A percentile compares a stretch with the other conserved stretches of the same genome.
These are phyloP conservation scores for Pseudocercospora cruenta DNA, from an alignment of 2,329 filamentous ascomycete species.

Conservation along the genomic window DNA sequence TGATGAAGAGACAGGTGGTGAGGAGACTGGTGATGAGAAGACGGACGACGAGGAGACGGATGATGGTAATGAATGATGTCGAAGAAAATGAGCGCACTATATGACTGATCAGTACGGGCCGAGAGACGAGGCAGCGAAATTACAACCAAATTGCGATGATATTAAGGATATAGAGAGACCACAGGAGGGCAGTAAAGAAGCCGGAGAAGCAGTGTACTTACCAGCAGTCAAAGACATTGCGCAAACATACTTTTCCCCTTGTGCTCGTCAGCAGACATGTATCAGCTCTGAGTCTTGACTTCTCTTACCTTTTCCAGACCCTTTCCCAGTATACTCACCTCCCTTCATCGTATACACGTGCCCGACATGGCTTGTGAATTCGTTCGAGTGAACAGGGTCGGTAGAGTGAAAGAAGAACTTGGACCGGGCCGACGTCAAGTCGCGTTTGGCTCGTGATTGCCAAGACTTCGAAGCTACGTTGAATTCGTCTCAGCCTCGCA, in stretches of 20 bases:
- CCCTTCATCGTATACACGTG: background rate
- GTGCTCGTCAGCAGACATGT: background rate
- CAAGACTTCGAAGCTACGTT: background rate
- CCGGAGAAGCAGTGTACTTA: no score
- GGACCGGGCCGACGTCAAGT: background rate
- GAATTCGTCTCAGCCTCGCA: background rate
- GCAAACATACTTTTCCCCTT: background rate
- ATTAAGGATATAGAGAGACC: no score
- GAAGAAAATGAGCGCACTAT: no score
- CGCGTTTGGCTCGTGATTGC: background rate
- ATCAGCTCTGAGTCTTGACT: background rate
- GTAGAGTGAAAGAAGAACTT: background rate
- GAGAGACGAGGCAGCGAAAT: no score
- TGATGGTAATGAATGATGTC: no score
- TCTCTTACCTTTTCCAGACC: background rate
- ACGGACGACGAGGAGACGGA: no score
- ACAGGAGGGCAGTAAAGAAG: no score
- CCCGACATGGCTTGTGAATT: background rate
- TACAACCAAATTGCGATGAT: no score
- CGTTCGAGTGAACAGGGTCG: background rate
- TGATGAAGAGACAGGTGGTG: no score
- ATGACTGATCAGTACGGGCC: no score
- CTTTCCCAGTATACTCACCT: background rate
- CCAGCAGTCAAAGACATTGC: background rate
- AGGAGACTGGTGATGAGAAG: no score